phyloP scores from a whole-genome alignment of 495 filamentous ascomycete genomes.

The Lentithecium fluviatile region DNA sequence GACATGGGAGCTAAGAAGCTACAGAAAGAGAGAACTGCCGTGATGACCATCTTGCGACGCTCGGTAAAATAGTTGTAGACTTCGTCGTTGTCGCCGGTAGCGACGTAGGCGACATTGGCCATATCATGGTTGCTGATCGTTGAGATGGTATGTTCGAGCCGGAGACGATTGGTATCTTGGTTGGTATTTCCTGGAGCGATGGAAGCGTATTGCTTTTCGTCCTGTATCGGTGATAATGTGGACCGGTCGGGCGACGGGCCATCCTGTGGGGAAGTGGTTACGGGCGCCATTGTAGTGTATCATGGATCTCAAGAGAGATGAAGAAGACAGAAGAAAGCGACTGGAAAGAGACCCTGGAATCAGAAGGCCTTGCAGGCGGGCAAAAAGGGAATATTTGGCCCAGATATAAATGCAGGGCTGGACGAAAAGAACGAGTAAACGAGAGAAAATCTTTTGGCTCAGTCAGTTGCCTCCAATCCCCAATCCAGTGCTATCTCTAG shows the following conservation, averaged over 20 bases:
- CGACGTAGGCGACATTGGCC: constrained; percentile 17
- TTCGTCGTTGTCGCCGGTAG: constrained; percentile 41
- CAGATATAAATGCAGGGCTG: no score
- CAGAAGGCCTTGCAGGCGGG: no score
- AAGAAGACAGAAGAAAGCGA: neutral
- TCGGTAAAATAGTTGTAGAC: constrained; percentile 55
- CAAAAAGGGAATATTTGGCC: no score
- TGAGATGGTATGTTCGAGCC: constrained; percentile 27
- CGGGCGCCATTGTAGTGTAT: constrained; percentile 18
- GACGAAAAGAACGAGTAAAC: neutral
- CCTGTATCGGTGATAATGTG: neutral
- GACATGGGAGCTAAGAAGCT: constrained; percentile 68
- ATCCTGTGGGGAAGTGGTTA: neutral
- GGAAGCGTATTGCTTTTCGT: constrained; percentile 26
- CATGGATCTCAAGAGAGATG: constrained; percentile 2
- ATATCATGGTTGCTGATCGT: constrained; percentile 34
- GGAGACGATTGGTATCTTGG: constrained; percentile 5
- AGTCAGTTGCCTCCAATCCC: neutral
- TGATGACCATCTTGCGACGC: constrained; percentile 59
- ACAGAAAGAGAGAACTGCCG: constrained; percentile 63
- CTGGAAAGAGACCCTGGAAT: neutral
- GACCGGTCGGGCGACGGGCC: neutral
- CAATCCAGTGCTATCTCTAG: no score
- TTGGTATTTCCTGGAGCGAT: constrained; percentile 8
- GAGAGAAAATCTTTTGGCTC: neutral